These are phyloP conservation scores for Roridomyces roridus DNA, from an alignment of 768 basidiomycete species.

Conservation along the genomic window DNA sequence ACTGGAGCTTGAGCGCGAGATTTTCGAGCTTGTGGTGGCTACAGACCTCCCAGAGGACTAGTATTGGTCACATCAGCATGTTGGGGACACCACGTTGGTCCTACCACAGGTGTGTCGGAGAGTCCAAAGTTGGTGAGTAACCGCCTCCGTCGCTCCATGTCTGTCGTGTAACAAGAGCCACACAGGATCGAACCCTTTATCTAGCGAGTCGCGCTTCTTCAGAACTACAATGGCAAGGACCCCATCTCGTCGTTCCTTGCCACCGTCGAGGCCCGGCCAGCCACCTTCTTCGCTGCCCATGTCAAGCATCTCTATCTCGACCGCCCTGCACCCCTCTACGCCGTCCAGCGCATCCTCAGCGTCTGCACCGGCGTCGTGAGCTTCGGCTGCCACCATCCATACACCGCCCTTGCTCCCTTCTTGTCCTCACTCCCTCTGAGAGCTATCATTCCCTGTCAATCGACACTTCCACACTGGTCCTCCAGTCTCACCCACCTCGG, in stretches of 20 bases:
- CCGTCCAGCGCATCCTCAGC: conserved; percentile 32
- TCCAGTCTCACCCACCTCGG: conserved; percentile 15
- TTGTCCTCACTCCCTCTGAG: conserved; percentile 9
- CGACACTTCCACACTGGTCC: conserved; percentile 1
- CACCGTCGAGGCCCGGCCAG: too few species aligned
- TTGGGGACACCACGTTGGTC: conserved; percentile 3
- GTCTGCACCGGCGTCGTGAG: conserved; percentile 44
- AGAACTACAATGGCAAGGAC: too few species aligned
- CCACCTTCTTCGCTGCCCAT: too few species aligned
- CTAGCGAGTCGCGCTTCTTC: conserved; percentile 40
- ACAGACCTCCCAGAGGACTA: not conserved
- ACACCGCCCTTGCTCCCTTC: conserved; percentile 3
- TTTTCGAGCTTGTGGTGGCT: conserved; percentile 8
- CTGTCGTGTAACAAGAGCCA: too few species aligned
- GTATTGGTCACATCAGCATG: conserved; percentile 15
- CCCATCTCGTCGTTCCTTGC: too few species aligned
- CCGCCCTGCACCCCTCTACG: conserved; percentile 27
- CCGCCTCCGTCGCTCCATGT: not conserved
- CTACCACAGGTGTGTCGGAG: conserved; percentile 13
- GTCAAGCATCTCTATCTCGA: too few species aligned
- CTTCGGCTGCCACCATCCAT: conserved; percentile 29
- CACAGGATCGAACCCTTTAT: conserved; percentile 46
- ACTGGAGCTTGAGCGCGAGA: conserved; percentile 18
- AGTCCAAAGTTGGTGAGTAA: conserved; percentile 10
- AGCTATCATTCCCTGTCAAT: not conserved